phyloP scores from a whole-genome alignment of 164 flowering plant species.

The Euptelea pleiosperma region DNA sequence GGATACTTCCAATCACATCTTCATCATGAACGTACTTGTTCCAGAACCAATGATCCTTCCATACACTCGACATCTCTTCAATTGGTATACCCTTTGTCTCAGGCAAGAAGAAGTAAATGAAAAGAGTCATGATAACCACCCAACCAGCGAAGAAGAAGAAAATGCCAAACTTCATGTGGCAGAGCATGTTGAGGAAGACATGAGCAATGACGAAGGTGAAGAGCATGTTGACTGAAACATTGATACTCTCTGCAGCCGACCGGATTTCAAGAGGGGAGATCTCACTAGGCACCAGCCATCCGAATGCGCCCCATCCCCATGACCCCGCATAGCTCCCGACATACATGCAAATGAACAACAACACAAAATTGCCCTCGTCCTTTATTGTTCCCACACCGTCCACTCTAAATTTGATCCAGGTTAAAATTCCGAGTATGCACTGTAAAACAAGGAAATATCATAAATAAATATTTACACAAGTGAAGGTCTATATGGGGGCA shows the following conservation, averaged over 20 bases:
- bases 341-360: constrained; percentile 68
- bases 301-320: constrained; percentile 86
- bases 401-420: constrained; percentile 55
- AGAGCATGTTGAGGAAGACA: constrained; percentile 65
- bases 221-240: constrained; percentile 70
- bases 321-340: constrained; percentile 85
- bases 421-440: constrained; percentile 44
- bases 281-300: constrained; percentile 84
- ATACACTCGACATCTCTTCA: too few species aligned
- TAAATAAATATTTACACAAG: too few species aligned
- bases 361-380: constrained; percentile 69
- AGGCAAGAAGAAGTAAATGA: constrained; percentile 61
- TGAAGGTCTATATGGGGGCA: too few species aligned
- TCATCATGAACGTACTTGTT: constrained; percentile 33
- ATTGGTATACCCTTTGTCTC: constrained; percentile 76
- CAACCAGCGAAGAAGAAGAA: constrained; percentile 76
- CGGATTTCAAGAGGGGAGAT: constrained; percentile 81
- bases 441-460: constrained; percentile 19
- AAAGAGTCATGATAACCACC: constrained; percentile 54
- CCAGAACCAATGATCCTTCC: constrained; percentile 80
- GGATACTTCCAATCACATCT: constrained; percentile 15
- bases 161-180: constrained; percentile 72
- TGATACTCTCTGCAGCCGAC: constrained; percentile 75
- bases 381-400: constrained; percentile 52
- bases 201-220: constrained; percentile 62